Evolutionary conservation across 306 rosid genomes (phyloP).

Genomic region (Astragalus membranaceus): DNA sequence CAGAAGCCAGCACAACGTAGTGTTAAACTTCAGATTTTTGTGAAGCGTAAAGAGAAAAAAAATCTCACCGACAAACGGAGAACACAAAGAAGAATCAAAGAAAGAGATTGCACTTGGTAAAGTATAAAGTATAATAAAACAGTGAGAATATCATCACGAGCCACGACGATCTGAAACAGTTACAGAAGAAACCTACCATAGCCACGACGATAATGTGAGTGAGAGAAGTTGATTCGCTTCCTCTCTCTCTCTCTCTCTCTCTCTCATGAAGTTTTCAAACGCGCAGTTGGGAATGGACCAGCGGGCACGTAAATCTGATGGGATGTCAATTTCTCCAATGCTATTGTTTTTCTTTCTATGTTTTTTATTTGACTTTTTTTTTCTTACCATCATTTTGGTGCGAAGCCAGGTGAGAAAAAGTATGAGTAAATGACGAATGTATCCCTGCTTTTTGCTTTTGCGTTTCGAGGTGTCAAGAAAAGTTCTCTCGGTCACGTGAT

Average conservation of each 20-base stretch:
- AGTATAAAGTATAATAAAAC: conserved; percentile 23
- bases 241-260: conserved; percentile 6
- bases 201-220: background rate
- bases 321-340: conserved; percentile 34
- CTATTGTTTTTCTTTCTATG: background rate
- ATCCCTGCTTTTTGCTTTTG: background rate
- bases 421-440: background rate
- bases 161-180: conserved; percentile 37
- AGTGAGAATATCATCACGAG: conserved; percentile 29
- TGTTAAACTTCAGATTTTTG: conserved; percentile 19
- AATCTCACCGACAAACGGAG: background rate
- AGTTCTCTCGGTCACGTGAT: conserved; percentile 4
- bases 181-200: conserved; percentile 1
- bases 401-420: background rate
- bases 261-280: background rate
- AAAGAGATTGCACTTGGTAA: background rate
- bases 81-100: background rate
- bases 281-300: conserved; percentile 23
- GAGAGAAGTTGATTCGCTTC: background rate
- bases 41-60: background rate
- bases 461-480: background rate
- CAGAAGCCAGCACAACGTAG: background rate
- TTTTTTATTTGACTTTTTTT: background rate
- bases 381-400: background rate
- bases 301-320: conserved; percentile 31